Evolutionary conservation across 148 eudicot genomes (phyloP).

Genomic region (Heliosperma pusillum): DNA sequence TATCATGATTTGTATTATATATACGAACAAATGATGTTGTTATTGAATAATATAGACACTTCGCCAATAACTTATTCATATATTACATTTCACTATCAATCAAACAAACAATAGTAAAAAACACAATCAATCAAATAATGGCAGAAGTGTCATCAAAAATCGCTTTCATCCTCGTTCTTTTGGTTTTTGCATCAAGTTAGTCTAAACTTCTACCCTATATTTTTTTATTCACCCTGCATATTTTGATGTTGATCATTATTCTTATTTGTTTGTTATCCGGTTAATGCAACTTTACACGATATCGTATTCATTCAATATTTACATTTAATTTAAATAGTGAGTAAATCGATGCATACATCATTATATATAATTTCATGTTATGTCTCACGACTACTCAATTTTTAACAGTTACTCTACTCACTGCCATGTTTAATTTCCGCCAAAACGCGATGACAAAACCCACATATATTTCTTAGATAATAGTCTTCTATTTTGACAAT

Average conservation of each 20-base stretch:
- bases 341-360: neutral
- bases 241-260: too few species aligned
- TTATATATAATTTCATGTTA: too few species aligned
- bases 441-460: too few species aligned
- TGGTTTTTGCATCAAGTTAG: neutral
- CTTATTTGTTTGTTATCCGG: too few species aligned
- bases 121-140: neutral
- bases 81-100: neutral
- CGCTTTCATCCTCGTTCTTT: neutral
- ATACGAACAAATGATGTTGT: too few species aligned
- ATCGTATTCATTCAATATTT: neutral
- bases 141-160: neutral
- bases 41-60: too few species aligned
- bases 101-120: too few species aligned
- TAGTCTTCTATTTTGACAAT: neutral
- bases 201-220: neutral
- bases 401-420: neutral
- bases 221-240: too few species aligned
- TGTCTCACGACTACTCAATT: neutral
- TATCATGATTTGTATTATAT: too few species aligned
- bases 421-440: neutral
- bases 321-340: too few species aligned
- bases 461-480: too few species aligned
- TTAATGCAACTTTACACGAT: neutral
- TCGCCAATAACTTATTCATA: too few species aligned